These are phyloP conservation scores for Erysiphe neolycopersici DNA, from an alignment of 2,329 filamentous ascomycete genomes.

Conservation along the genomic window DNA sequence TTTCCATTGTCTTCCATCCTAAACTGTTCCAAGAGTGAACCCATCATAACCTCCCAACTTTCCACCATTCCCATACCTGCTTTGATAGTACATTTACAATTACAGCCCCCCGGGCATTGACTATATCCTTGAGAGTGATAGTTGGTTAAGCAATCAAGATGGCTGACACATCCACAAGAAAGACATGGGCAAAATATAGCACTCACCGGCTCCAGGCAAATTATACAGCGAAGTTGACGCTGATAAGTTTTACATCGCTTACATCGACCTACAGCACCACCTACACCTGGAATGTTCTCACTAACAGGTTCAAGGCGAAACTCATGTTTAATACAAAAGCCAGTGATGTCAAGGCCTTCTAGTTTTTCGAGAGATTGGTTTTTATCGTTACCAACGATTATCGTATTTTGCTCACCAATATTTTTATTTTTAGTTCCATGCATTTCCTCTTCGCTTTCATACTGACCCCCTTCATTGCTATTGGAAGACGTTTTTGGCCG, in stretches of 20 bases:
- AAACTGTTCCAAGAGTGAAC: constrained; percentile 3
- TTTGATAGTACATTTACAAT: constrained; percentile 32
- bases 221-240: constrained; percentile 31
- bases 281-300: constrained; percentile 9
- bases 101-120: constrained; percentile 34
- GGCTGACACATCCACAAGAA: constrained; percentile 32
- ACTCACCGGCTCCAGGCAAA: constrained; percentile 32
- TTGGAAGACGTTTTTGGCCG: background rate
- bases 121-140: constrained; percentile 17
- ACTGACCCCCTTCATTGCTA: too few relatives aligned
- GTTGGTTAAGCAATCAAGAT: constrained; percentile 22
- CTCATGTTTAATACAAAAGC: constrained; percentile 35
- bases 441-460: background rate
- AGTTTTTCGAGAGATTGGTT: constrained; percentile 5
- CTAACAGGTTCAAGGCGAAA: constrained; percentile 31
- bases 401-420: background rate
- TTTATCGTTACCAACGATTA: background rate
- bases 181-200: constrained; percentile 34
- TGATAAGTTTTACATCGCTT: constrained; percentile 26
- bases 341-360: constrained; percentile 32
- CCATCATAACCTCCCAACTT: constrained; percentile 30
- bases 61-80: constrained; percentile 30
- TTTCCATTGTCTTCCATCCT: background rate
- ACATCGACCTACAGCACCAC: constrained; percentile 22
- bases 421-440: background rate